phyloP scores from a whole-genome alignment of 1,284 basidiomycete genomes.

The Coniferiporia sulphurascens region DNA sequence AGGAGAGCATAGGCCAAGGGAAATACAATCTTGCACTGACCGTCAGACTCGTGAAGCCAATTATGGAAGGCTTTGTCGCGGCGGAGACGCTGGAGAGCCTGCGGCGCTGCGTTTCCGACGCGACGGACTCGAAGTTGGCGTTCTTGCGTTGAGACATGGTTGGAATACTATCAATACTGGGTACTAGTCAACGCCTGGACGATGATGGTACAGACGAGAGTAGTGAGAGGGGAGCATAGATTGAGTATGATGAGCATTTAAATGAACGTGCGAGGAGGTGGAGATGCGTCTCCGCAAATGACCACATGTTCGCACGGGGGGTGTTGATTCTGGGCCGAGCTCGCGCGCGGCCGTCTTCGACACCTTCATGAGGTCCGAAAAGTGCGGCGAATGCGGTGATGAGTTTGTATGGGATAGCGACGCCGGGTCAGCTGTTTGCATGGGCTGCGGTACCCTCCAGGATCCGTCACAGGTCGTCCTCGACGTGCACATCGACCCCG shows the following conservation, averaged over 20 bases:
- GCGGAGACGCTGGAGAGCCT: conserved; percentile 56
- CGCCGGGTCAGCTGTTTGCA: conserved; percentile 57
- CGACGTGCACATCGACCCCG: conserved; percentile 38
- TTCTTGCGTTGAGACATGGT: conserved; percentile 10
- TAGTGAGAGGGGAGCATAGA: not conserved
- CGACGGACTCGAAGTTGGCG: conserved; percentile 50
- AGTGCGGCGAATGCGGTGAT: conserved; percentile 49
- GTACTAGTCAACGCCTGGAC: not conserved
- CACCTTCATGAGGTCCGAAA: conserved; percentile 12
- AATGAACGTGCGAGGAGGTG: not conserved
- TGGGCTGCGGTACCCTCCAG: conserved; percentile 57
- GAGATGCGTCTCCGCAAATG: not conserved
- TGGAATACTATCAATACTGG: not conserved
- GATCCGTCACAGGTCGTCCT: conserved; percentile 57
- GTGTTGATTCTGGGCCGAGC: not conserved
- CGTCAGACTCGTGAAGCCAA: conserved; percentile 56
- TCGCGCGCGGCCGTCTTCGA: not conserved
- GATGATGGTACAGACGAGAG: not conserved
- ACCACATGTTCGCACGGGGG: not conserved
- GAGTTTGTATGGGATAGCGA: conserved; percentile 49
- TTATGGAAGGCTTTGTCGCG: conserved; percentile 43
- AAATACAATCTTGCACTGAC: conserved; percentile 36
- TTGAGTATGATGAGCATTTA: not conserved
- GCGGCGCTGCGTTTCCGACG: conserved; percentile 56
- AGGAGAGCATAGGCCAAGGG: conserved; percentile 8